These are phyloP conservation scores for Aristolochia californica DNA, from an alignment of 164 flowering plant species.

Conservation along the genomic window DNA sequence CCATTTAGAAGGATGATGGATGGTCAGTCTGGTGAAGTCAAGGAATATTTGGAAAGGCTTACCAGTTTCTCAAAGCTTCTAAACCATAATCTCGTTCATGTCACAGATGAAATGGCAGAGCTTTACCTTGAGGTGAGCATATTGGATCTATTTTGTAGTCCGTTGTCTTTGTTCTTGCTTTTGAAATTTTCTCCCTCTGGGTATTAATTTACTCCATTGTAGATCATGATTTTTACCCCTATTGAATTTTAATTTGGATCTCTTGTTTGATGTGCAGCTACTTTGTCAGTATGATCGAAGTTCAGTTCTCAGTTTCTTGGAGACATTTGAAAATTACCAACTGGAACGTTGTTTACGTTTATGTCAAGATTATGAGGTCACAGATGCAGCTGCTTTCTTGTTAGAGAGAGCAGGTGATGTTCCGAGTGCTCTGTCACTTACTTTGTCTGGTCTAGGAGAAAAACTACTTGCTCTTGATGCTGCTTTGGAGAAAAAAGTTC, in stretches of 20 bases:
- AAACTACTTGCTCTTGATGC: conserved; percentile 48
- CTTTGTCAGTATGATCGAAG: conserved; percentile 70
- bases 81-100: conserved; percentile 42
- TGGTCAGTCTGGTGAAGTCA: conserved; percentile 29
- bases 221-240: background rate
- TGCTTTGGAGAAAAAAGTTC: conserved; percentile 29
- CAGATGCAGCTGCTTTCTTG: conserved; percentile 90
- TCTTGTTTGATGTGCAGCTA: conserved; percentile 46
- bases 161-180: too few species aligned
- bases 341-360: conserved; percentile 83
- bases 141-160: too few species aligned
- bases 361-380: conserved; percentile 76
- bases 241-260: conserved; percentile 2
- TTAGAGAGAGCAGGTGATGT: conserved; percentile 96
- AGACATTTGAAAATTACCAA: conserved; percentile 87
- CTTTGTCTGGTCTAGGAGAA: conserved; percentile 55
- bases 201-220: background rate
- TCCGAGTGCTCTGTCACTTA: conserved; percentile 77
- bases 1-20: conserved; percentile 19
- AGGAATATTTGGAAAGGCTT: conserved; percentile 48
- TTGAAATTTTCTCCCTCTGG: too few species aligned
- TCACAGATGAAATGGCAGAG: conserved; percentile 79
- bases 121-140: conserved; percentile 75
- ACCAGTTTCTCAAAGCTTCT: conserved; percentile 56
- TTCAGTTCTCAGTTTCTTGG: conserved; percentile 84